Evolutionary conservation across 2,329 filamentous ascomycete species (phyloP).

Genomic region (Ploettnerulaceae sp.): DNA sequence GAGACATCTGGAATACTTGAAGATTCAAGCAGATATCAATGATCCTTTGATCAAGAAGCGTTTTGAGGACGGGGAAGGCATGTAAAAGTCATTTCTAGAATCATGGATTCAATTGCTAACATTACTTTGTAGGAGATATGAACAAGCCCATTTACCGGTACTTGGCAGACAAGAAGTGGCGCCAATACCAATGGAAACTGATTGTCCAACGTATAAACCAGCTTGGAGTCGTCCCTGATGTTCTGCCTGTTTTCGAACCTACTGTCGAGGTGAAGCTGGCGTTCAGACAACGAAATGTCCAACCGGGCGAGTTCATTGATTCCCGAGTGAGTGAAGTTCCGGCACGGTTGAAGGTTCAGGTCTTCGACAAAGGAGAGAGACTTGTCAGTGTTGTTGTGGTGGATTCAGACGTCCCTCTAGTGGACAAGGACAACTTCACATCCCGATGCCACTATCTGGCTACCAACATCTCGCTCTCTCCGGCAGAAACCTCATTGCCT

Average conservation of each 20-base stretch:
- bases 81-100: constrained; percentile 35
- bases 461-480: constrained; percentile 62
- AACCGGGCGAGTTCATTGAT: constrained; percentile 74
- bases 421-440: constrained; percentile 68
- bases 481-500: constrained; percentile 56
- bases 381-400: constrained; percentile 81
- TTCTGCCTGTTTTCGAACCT: constrained; percentile 75
- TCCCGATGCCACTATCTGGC: constrained; percentile 87
- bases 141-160: constrained; percentile 92
- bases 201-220: constrained; percentile 81
- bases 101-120: constrained; percentile 23
- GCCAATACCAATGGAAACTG: constrained; percentile 71
- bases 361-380: constrained; percentile 76
- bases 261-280: constrained; percentile 74
- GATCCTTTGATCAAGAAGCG: constrained; percentile 89
- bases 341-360: constrained; percentile 75
- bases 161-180: constrained; percentile 85
- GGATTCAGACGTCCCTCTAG: constrained; percentile 83
- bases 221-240: constrained; percentile 82
- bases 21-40: constrained; percentile 90
- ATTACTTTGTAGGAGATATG: constrained; percentile 68
- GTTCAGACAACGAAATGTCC: constrained; percentile 66
- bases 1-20: constrained; percentile 68
- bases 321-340: constrained; percentile 67
- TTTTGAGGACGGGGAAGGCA: constrained; percentile 89